Evolutionary conservation across 441 rosid genomes (phyloP).

Genomic region (Populus hybrid): DNA sequence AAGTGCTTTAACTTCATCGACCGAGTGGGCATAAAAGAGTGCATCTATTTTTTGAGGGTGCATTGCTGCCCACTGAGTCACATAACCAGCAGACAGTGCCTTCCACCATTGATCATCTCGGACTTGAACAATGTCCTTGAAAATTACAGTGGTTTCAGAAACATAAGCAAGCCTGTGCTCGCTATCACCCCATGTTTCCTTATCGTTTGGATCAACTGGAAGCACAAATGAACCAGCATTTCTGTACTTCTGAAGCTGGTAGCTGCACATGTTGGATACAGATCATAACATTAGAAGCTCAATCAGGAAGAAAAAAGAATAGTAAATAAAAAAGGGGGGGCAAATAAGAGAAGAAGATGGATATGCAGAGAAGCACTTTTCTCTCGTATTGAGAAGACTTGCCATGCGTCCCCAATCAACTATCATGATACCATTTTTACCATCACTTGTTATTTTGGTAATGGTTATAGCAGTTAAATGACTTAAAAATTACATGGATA

Average conservation of each 20-base stretch:
- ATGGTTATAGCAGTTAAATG: not conserved
- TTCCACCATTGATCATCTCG: conserved; percentile 98
- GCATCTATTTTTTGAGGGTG: conserved; percentile 91
- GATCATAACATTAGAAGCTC: conserved; percentile 8
- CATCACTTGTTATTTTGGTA: not conserved
- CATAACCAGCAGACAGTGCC: conserved; percentile 77
- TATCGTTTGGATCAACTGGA: conserved; percentile 79
- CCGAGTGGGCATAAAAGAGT: conserved; percentile 78
- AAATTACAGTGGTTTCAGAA: conserved; percentile 91
- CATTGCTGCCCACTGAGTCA: conserved; percentile 99
- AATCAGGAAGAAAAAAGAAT: too few species aligned
- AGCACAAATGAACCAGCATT: conserved; percentile 86
- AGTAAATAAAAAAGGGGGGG: not conserved
- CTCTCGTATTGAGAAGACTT: not conserved
- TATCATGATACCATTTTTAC: not conserved
- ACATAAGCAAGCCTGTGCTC: conserved; percentile 95
- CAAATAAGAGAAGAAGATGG: not conserved
- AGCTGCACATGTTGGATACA: conserved; percentile 42
- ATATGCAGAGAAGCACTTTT: not conserved
- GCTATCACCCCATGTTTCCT: conserved; percentile 97
- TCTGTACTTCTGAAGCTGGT: conserved; percentile 95
- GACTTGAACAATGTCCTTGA: conserved; percentile 87
- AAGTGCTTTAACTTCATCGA: conserved; percentile 67
- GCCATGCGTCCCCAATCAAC: not conserved
- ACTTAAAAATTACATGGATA: not conserved